Base-by-base conservation (phyloP, 768 basidiomycete species). In the Mycena filopes region DNA sequence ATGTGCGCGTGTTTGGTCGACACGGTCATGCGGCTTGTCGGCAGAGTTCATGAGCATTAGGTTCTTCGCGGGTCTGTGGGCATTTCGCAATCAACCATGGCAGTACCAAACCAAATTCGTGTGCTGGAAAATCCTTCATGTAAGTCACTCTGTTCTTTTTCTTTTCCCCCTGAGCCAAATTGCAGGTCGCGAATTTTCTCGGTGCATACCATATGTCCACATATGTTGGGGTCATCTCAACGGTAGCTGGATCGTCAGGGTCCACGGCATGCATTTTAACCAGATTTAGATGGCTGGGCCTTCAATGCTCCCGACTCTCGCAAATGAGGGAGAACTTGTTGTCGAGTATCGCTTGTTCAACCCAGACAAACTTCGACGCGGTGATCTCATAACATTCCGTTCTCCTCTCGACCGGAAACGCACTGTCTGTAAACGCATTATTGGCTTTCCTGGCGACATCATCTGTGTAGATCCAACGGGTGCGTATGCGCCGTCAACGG, bases 391-490 rank as follows among this genome's bases (percentile, higher is more conserved):
- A 62, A 86, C 89, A 16, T 79, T 91, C 31, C 83, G 81, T 55
- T 94, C 93, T 2, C 94, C 95, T 13, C 73, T 88, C 49, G 83
- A 88, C 59, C 92, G 91, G 3, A 77, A 78, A 4, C 85, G 85
- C 49, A 79, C 88, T 29, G 85, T 97, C 38, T 96, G 94, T 79
- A 99, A 99, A 80, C 88, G 97, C 43, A 80, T 99, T 13, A 84
- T 97, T 38, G 97, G 96, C 2, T 79, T 99, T 25, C 92, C 95
- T 25, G 96, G 97, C 5, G 97, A 98, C 77, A 79, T 89, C 38
- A 75, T 99, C 31, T 95, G 94, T 65, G 91, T 95, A 23, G 95
- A 99, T 75, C 96, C 96, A 21, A 90, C 90, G 4, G 91, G 91
- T 5, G 68, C 76, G 54, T 79, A 79, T 51, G 89, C 86, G 11